Percentiles rank a stretch among this genome's conserved stretches.
These are phyloP conservation scores for Magnaporthiopsis rhizophila DNA, from an alignment of 2,329 filamentous ascomycete species.

Conservation along the genomic window DNA sequence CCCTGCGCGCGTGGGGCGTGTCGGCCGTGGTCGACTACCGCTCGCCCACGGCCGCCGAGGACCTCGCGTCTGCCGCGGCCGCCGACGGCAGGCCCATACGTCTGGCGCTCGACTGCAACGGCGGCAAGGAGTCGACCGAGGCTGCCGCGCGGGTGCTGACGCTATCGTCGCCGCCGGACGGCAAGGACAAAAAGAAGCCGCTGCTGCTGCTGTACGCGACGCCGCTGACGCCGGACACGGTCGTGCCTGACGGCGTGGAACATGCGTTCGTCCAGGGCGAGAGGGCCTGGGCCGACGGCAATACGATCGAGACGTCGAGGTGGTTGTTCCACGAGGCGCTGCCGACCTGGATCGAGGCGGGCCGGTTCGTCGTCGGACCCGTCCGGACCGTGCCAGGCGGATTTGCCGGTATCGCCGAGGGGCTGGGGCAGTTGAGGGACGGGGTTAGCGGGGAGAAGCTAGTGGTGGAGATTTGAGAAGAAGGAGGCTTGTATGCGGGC, in stretches of 20 bases:
- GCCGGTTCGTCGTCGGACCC: background rate
- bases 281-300: background rate
- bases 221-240: background rate
- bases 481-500: too few relatives aligned
- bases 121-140: too few relatives aligned
- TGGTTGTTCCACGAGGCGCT: background rate
- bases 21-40: conserved; percentile 10
- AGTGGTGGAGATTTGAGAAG: background rate
- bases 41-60: background rate
- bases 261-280: background rate
- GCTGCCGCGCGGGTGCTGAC: too few relatives aligned
- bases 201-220: background rate
- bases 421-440: background rate
- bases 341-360: background rate
- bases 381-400: background rate
- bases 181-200: background rate
- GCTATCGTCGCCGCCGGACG: background rate
- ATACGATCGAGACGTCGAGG: background rate
- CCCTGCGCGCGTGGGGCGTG: conserved; percentile 9
- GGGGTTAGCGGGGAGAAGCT: background rate
- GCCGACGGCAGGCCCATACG: background rate
- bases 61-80: conserved; percentile 14
- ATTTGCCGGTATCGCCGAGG: background rate
- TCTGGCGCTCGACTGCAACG: conserved; percentile 3
- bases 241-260: background rate